A percentile compares a stretch with the other conserved stretches of the same genome.
phyloP scores from a whole-genome alignment of 2,329 filamentous ascomycete genomes.

The Ceratocystis colombiana region DNA sequence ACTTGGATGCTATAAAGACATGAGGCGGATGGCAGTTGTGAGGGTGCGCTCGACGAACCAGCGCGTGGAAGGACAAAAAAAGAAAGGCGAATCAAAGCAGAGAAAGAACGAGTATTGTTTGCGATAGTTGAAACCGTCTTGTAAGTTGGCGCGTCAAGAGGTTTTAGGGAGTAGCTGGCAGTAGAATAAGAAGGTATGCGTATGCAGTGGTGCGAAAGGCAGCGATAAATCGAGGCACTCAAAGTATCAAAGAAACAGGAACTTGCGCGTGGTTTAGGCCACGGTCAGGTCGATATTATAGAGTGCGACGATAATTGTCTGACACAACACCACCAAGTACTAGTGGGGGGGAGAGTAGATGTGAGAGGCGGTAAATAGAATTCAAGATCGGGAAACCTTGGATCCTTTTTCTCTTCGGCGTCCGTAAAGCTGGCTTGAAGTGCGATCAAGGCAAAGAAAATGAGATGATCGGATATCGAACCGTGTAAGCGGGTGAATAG shows the following conservation, averaged over 20 bases:
- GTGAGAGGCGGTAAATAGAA: slow-evolving; percentile 28
- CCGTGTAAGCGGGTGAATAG: not conserved
- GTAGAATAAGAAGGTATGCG: not conserved
- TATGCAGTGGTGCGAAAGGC: not conserved
- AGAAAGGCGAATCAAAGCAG: not conserved
- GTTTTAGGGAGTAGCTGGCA: not conserved
- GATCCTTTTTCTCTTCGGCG: slow-evolving; percentile 20
- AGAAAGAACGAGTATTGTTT: not conserved
- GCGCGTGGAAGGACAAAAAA: slow-evolving; percentile 20
- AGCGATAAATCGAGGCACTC: not conserved
- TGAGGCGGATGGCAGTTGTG: slow-evolving; percentile 10
- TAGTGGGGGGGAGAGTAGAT: not conserved
- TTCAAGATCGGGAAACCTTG: slow-evolving; percentile 27
- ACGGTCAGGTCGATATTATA: not conserved
- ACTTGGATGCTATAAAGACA: slow-evolving; percentile 24
- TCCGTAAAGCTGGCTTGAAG: slow-evolving; percentile 29
- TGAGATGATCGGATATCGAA: slow-evolving; percentile 26
- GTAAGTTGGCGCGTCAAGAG: not conserved
- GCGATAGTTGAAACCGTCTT: slow-evolving; percentile 16
- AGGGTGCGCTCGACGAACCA: slow-evolving; percentile 13
- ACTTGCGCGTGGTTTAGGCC: not conserved
- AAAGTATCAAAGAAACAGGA: not conserved
- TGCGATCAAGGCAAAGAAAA: slow-evolving; percentile 32
- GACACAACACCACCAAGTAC: not conserved
- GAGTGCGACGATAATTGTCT: not conserved